A percentile compares a stretch with the other conserved stretches of the same genome.
Evolutionary conservation across 2,329 filamentous ascomycete species (phyloP).

Genomic region (Fusarium sp.): DNA sequence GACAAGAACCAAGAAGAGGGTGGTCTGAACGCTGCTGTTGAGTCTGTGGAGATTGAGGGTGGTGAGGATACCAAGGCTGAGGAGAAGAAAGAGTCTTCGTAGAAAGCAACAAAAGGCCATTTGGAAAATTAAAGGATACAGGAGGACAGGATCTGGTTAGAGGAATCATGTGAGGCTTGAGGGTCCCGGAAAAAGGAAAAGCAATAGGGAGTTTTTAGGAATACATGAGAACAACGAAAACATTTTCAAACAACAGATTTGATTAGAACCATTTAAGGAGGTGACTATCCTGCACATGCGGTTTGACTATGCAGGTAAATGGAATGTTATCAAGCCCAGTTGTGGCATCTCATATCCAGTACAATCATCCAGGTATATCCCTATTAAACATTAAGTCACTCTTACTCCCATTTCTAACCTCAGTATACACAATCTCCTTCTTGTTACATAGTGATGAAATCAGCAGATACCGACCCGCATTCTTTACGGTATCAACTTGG

Average conservation of each 20-base stretch:
- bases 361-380: too few species aligned
- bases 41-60: constrained; percentile 57
- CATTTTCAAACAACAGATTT: not conserved
- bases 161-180: not conserved
- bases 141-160: not conserved
- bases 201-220: constrained; percentile 21
- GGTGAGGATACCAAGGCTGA: constrained; percentile 49
- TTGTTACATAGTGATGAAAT: too few species aligned
- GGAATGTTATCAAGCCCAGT: too few species aligned
- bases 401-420: too few species aligned
- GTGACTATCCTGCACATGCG: too few species aligned
- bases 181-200: not conserved
- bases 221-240: constrained; percentile 30
- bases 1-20: constrained; percentile 61
- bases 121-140: not conserved
- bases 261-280: too few species aligned
- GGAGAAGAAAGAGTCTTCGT: constrained; percentile 40
- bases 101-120: not conserved
- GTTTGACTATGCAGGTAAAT: too few species aligned
- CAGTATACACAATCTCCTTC: too few species aligned
- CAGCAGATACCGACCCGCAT: too few species aligned
- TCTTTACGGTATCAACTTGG: too few species aligned
- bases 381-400: too few species aligned
- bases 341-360: too few species aligned
- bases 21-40: constrained; percentile 59